These are phyloP conservation scores for Boletus subcaerulescens DNA, from an alignment of 768 basidiomycete species.

Conservation along the genomic window DNA sequence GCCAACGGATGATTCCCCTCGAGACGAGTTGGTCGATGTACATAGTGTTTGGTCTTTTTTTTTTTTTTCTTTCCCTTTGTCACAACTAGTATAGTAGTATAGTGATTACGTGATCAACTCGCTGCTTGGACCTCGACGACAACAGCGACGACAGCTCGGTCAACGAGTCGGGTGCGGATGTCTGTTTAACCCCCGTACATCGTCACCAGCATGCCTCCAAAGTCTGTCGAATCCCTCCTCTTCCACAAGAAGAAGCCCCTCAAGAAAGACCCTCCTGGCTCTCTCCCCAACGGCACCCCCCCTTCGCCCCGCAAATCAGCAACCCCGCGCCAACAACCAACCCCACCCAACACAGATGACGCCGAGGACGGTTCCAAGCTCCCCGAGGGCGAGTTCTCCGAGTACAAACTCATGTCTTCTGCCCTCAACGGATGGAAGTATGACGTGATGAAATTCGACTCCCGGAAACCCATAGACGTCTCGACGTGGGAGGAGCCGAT, in stretches of 20 bases:
- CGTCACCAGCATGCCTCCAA: conserved; percentile 24
- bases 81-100: neutral
- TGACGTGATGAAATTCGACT: conserved; percentile 90
- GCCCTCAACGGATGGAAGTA: conserved; percentile 86
- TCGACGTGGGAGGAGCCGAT: conserved; percentile 69
- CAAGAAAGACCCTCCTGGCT: conserved; percentile 23
- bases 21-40: conserved; percentile 26
- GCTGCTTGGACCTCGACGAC: conserved; percentile 6
- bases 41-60: conserved; percentile 19
- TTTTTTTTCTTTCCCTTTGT: conserved; percentile 8
- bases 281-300: conserved; percentile 12
- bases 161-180: neutral
- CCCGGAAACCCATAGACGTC: conserved; percentile 68
- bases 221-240: conserved; percentile 47
- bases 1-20: conserved; percentile 22
- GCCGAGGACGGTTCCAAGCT: conserved; percentile 52
- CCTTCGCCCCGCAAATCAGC: conserved; percentile 37
- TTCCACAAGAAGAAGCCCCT: conserved; percentile 62
- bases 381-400: conserved; percentile 67
- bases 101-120: conserved; percentile 27
- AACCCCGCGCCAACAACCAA: conserved; percentile 39
- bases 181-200: too few species aligned
- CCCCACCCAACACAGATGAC: conserved; percentile 40
- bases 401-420: conserved; percentile 77
- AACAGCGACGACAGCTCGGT: neutral